These are phyloP conservation scores for Ustilago trichophora DNA, from an alignment of 1,284 basidiomycete genomes.

Conservation along the genomic window DNA sequence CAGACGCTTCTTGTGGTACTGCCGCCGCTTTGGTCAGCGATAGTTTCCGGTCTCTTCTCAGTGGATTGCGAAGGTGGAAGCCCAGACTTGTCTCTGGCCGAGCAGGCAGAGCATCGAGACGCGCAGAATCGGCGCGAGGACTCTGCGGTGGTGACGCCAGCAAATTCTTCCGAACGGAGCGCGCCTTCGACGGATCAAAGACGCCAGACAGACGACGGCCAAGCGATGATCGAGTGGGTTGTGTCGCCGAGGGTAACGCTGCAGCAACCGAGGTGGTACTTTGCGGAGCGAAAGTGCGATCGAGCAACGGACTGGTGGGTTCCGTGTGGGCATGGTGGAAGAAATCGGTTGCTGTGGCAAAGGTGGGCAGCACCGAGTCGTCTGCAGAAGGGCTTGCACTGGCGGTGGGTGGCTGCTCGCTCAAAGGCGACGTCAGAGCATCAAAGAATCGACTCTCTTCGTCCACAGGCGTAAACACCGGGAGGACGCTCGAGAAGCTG, in stretches of 20 bases:
- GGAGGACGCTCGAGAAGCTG: constrained; percentile 11
- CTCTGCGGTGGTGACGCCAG: constrained; percentile 12
- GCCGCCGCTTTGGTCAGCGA: constrained; percentile 7
- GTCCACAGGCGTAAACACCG: constrained; percentile 16
- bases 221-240: constrained; percentile 9
- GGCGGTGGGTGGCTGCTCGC: constrained; percentile 8
- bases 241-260: background rate
- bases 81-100: constrained; percentile 32
- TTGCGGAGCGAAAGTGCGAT: constrained; percentile 5
- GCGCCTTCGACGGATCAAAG: constrained; percentile 11
- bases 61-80: constrained; percentile 29
- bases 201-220: constrained; percentile 25
- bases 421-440: constrained; percentile 19
- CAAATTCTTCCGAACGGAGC: background rate
- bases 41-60: constrained; percentile 22
- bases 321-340: background rate
- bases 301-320: constrained; percentile 1
- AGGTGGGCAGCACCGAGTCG: constrained; percentile 16
- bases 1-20: background rate
- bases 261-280: constrained; percentile 1
- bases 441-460: constrained; percentile 32
- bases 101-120: constrained; percentile 5
- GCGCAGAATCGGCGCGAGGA: background rate
- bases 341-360: constrained; percentile 23
- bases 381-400: constrained; percentile 4